Percentiles rank a stretch among this genome's conserved stretches.
Evolutionary conservation across 2,329 filamentous ascomycete genomes (phyloP).

Genomic region (Aspergillus uvarum): DNA sequence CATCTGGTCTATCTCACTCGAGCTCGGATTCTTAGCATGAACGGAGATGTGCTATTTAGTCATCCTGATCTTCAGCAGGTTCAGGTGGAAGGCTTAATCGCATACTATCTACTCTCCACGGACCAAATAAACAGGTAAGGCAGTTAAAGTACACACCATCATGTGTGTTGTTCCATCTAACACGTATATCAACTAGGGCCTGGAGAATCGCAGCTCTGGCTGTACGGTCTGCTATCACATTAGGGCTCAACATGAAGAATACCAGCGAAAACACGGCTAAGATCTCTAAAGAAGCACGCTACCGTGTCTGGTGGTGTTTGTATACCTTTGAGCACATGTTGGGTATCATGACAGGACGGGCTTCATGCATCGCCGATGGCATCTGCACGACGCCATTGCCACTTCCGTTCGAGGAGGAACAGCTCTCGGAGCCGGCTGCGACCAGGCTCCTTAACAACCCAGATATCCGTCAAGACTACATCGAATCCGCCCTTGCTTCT

Average conservation of each 20-base stretch:
- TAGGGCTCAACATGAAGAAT: slow-evolving; percentile 48
- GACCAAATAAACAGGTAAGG: slow-evolving; percentile 47
- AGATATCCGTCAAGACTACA: slow-evolving; percentile 31
- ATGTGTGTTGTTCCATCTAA: neutral
- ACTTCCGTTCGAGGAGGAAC: slow-evolving; percentile 42
- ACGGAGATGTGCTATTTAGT: slow-evolving; percentile 43
- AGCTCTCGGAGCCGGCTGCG: slow-evolving; percentile 34
- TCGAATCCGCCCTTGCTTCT: slow-evolving; percentile 34
- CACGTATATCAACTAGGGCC: slow-evolving; percentile 27
- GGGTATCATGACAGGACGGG: slow-evolving; percentile 48
- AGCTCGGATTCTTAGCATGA: slow-evolving; percentile 45
- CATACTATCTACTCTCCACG: slow-evolving; percentile 45
- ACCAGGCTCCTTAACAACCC: slow-evolving; percentile 34
- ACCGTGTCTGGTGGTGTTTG: slow-evolving; percentile 48
- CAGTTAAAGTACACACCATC: neutral
- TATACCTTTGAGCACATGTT: slow-evolving; percentile 47
- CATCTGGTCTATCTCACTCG: slow-evolving; percentile 47
- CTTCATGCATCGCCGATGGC: slow-evolving; percentile 44
- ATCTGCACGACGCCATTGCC: slow-evolving; percentile 47
- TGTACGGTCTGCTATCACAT: slow-evolving; percentile 43
- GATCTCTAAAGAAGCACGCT: slow-evolving; percentile 47
- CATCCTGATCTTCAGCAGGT: slow-evolving; percentile 49
- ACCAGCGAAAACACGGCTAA: slow-evolving; percentile 38
- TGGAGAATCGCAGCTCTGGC: slow-evolving; percentile 46
- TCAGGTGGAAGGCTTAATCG: slow-evolving; percentile 44